Evolutionary conservation across 2,329 filamentous ascomycete genomes (phyloP).

Genomic region (Exophiala dermatitidis): DNA sequence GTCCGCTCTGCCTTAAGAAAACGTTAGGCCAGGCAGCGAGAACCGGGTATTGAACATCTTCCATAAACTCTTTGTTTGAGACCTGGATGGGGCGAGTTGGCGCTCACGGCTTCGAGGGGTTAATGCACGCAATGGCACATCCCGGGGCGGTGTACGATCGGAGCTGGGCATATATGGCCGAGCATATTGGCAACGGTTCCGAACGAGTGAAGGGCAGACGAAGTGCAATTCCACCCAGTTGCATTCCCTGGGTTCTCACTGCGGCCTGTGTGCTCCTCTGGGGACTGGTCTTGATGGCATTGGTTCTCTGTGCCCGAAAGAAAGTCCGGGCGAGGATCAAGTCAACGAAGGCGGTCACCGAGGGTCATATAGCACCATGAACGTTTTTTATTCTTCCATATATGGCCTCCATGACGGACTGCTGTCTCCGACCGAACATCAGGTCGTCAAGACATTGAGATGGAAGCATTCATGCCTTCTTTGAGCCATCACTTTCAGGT

Average conservation of each 20-base stretch:
- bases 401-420: too few species aligned
- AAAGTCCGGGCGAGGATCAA: neutral
- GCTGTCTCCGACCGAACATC: neutral
- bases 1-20: too few species aligned
- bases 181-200: neutral
- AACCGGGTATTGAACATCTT: too few species aligned
- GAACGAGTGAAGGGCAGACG: neutral
- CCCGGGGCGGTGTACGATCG: neutral
- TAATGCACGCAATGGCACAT: neutral
- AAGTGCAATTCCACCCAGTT: neutral
- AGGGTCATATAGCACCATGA: neutral
- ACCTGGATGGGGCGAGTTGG: too few species aligned
- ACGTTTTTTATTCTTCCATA: neutral
- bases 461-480: neutral
- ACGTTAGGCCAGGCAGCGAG: too few species aligned
- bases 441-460: neutral
- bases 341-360: neutral
- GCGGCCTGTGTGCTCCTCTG: neutral
- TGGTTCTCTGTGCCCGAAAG: neutral
- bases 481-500: neutral
- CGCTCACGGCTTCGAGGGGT: too few species aligned
- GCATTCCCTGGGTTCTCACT: neutral
- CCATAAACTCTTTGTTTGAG: too few species aligned
- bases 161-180: neutral
- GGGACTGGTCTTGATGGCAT: neutral